Evolutionary conservation across 2,329 filamentous ascomycete genomes (phyloP), one percentile per base, ranked within the genome.

Genomic region (Botrytis porri): DNA sequence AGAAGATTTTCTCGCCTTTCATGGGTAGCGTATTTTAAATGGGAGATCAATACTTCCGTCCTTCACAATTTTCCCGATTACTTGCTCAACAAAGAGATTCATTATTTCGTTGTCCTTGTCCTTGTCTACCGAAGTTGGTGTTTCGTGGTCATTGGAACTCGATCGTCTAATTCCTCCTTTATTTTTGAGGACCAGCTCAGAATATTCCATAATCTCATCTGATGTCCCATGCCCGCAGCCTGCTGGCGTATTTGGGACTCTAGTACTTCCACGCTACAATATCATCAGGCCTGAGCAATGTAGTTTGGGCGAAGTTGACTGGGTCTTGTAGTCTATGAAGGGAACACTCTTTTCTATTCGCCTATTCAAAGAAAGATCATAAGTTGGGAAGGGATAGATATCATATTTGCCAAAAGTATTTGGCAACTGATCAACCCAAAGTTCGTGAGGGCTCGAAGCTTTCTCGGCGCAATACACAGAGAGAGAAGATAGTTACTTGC

Each of bases 381-480:
- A 67, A 32, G 48, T n/a, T n/a, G n/a, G n/a, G n/a, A n/a, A n/a
- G n/a, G 25, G 37, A 41, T 43, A 32, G 37, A 41, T 69, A 32
- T 69, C 35, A 57, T 43, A 32, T 41, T 54, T 57, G 48, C 43
- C 65, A 69, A n/a, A 69, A 57, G 35, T 69, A 57, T 69, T 48
- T 57, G 48, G 57, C 37, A 69, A 43, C 25, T 43, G 25, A 57
- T 20, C 35, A 22, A 18, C 10, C 6, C n/a, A n/a, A 41, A 18
- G 10, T 57, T 69, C 48, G 65, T 57, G 65, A 37, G n/a, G 65
- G 65, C 43, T 41, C 25, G 41, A 39, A 57, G 35, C 37, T 57
- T 57, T 57, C 48, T 69, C 48, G 37, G n/a, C 37, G 65, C 48
- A 69, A 29, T 69, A 57, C 18, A 57, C 48, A 67, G 9, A 41